Conservation (phyloP, 495 filamentous ascomycete species). For the Neurospora terricola region DNA sequence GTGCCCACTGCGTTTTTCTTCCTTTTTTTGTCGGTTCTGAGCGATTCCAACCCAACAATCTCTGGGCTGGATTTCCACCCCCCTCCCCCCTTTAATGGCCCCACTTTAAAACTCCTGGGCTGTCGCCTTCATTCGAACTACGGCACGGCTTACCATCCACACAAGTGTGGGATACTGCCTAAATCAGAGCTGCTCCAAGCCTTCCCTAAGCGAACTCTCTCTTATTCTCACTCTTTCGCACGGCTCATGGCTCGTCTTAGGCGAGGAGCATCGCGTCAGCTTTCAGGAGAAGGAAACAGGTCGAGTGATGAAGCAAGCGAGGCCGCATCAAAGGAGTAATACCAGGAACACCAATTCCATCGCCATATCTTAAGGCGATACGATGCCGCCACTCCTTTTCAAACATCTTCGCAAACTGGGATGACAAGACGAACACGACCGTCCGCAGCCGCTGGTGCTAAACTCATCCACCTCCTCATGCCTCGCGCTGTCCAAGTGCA, state of each 20-base stretch:
- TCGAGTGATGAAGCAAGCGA: neutral
- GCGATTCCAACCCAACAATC: neutral
- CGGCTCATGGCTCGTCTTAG: neutral
- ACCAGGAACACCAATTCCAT: neutral
- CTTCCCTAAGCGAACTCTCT: neutral
- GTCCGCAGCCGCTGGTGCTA: conserved; percentile 58
- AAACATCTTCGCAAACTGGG: neutral
- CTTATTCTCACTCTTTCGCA: neutral
- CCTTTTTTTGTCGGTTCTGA: neutral
- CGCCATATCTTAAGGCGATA: neutral
- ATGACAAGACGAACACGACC: neutral
- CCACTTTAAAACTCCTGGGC: neutral
- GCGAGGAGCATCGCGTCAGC: too few relatives aligned
- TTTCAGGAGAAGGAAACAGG: too few relatives aligned
- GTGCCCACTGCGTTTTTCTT: neutral
- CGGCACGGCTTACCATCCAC: too few relatives aligned
- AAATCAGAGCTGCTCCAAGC: neutral
- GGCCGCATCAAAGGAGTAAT: neutral
- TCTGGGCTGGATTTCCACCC: neutral
- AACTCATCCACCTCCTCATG: conserved; percentile 82
- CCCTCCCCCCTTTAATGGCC: neutral
- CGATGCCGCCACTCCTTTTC: neutral
- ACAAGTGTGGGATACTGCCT: too few relatives aligned
- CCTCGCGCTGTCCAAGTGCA: conserved; percentile 75
- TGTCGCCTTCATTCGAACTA: neutral